Base-by-base conservation (phyloP, 495 filamentous ascomycete species). In the Penicillium parvum region DNA sequence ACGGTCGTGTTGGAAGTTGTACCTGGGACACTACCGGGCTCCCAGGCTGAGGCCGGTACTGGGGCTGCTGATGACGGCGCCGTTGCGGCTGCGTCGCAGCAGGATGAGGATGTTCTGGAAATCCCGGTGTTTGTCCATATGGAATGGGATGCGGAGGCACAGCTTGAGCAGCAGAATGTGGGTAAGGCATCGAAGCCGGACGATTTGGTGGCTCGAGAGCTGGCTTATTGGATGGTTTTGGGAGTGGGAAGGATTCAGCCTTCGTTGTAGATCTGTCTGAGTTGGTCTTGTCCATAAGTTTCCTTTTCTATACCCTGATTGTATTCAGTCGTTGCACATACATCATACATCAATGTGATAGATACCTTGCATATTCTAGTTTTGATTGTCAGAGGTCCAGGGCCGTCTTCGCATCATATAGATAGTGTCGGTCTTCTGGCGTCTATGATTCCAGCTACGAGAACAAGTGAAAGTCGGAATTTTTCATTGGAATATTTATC, bases 171-270 rank as follows among this genome's bases (percentile, higher is more conserved):
- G 37, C 77, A 63, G 55, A 47, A 56, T 44, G 57, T 63, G 40
- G 69, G 77, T 60, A 65, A 61, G 53, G 67, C 60, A 10, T 76
- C 69, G 51, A 80, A 77, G 33, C 53, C 57, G 9, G 67, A 71
- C 45, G 61, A 61, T 10, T 34, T 56, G 38, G 61, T 71, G 53
- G 84, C 78, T 64, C 81, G 84, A 52, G 90, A 96, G 64, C 66
- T 96, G 69, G 88, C 88, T 46, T 96, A 94, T 74, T 97, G 92
- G 91, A 84, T 84, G 74, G 91, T 94, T 19, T 68, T 97, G 32
- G 90, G 90, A 5, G 75, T 95, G 30, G 92, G 92, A 20, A 82
- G 81, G 58, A 88, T 96, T 29, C 40, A 55, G 42, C 25, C 49
- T 27, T 42, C 36, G 15, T 40, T 60, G 45, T 57, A 50, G 27